These are phyloP conservation scores for Pythium scleroteichum DNA, from an alignment of 352 stramenopile species.

Conservation along the genomic window DNA sequence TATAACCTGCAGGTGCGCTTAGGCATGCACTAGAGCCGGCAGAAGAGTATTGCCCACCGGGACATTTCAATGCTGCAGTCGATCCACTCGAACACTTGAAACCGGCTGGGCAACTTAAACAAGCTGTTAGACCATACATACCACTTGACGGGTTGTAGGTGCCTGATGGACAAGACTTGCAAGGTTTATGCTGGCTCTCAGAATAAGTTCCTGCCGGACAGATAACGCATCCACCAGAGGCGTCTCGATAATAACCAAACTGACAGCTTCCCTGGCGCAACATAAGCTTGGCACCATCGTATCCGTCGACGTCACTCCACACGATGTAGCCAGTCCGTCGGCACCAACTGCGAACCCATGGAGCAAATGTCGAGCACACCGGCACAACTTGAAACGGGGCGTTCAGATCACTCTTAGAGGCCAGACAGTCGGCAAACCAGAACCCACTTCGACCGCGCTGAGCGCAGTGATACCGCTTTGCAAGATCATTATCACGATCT, in stretches of 20 bases:
- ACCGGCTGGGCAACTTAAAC: constrained; percentile 44
- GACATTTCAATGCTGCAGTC: constrained; percentile 30
- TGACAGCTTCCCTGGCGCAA: constrained; percentile 44
- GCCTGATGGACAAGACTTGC: constrained; percentile 39
- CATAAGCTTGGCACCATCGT: constrained; percentile 46
- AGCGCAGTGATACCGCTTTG: constrained; percentile 46
- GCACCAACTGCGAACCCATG: constrained; percentile 56
- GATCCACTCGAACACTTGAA: constrained; percentile 39
- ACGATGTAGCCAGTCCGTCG: constrained; percentile 44
- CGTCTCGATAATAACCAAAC: constrained; percentile 27
- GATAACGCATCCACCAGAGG: constrained; percentile 28
- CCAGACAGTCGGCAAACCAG: constrained; percentile 53
- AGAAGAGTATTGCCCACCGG: constrained; percentile 40
- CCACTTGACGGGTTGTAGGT: constrained; percentile 45
- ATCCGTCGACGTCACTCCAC: constrained; percentile 55
- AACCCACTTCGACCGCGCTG: constrained; percentile 52
- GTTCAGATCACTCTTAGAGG: constrained; percentile 49
- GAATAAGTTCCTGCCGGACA: constrained; percentile 48
- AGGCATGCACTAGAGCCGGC: constrained; percentile 33
- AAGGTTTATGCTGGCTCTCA: constrained; percentile 33
- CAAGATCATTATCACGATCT: constrained; percentile 55
- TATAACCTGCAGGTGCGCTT: constrained; percentile 49
- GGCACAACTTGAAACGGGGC: constrained; percentile 49
- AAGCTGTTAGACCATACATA: constrained; percentile 27
- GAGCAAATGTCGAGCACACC: constrained; percentile 40